phyloP scores from a whole-genome alignment of 1,284 basidiomycete genomes.

The Pseudomicrostroma phylloplanum region DNA sequence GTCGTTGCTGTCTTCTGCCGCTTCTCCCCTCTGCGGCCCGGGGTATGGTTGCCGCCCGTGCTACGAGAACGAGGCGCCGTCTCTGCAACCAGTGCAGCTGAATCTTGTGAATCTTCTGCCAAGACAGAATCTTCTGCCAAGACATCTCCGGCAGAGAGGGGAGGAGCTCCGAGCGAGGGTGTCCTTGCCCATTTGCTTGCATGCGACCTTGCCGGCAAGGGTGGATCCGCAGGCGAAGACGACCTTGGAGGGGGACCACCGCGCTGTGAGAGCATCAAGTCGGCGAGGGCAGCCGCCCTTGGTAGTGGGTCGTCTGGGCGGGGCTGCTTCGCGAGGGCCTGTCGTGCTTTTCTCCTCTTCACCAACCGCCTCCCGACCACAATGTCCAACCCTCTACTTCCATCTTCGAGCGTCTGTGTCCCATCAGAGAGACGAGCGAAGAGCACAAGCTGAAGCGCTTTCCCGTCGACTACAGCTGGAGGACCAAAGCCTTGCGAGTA shows the following conservation, averaged over 20 bases:
- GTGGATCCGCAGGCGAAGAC: no score
- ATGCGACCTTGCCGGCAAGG: no score
- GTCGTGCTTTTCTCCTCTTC: not conserved
- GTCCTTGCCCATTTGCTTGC: no score
- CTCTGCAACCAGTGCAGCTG: no score
- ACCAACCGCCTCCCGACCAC: constrained; percentile 3
- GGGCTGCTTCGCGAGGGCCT: not conserved
- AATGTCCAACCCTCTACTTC: not conserved
- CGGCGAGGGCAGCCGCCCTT: constrained; percentile 9
- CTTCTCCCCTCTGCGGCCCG: constrained; percentile 33
- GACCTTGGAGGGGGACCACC: no score
- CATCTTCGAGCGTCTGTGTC: not conserved
- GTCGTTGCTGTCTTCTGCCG: constrained; percentile 8
- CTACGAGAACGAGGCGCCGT: not conserved
- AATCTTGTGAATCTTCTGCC: no score
- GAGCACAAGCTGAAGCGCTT: not conserved
- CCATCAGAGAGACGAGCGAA: not conserved
- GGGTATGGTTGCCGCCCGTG: constrained; percentile 20
- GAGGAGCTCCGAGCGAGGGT: no score
- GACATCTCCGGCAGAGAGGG: no score
- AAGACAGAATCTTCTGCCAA: no score
- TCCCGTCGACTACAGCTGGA: not conserved
- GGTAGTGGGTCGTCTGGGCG: constrained; percentile 40
- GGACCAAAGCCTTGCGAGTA: not conserved
- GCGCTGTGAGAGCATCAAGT: not conserved